These are phyloP conservation scores for Pichia cabralensis DNA, from an alignment of 805 yeast species.

Conservation along the genomic window DNA sequence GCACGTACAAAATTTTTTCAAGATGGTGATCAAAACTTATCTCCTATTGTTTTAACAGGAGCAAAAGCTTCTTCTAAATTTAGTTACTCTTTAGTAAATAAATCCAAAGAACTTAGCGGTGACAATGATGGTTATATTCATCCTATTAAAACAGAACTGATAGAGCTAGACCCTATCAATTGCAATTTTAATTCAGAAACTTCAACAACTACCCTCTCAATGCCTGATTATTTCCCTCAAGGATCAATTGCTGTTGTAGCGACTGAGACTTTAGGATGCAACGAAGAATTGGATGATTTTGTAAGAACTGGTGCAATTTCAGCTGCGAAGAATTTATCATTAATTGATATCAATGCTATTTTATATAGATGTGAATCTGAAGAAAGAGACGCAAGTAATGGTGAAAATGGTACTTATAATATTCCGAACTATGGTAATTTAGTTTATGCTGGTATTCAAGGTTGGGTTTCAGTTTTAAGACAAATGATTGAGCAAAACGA, in stretches of 20 bases:
- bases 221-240: conserved; percentile 65
- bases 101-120: conserved; percentile 15
- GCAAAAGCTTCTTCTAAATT: conserved; percentile 48
- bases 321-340: conserved; percentile 50
- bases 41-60: conserved; percentile 52
- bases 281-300: conserved; percentile 50
- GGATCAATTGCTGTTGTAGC: conserved; percentile 84
- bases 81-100: conserved; percentile 42
- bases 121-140: conserved; percentile 26
- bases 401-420: conserved; percentile 60
- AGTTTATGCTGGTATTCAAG: conserved; percentile 86
- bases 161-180: conserved; percentile 39
- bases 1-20: conserved; percentile 71
- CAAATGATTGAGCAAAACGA: conserved; percentile 58
- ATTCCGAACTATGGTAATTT: conserved; percentile 68
- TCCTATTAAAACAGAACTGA: conserved; percentile 59
- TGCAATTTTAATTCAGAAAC: conserved; percentile 34
- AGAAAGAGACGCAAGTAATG: conserved; percentile 72
- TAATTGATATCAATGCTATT: conserved; percentile 66
- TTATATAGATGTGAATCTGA: conserved; percentile 77
- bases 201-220: conserved; percentile 40
- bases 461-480: conserved; percentile 71
- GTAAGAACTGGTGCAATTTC: conserved; percentile 69
- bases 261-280: conserved; percentile 60
- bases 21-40: conserved; percentile 40